Evolutionary conservation across 371 early-diverging fungal species (phyloP).

Genomic region (Conidiobolus incongruus): DNA sequence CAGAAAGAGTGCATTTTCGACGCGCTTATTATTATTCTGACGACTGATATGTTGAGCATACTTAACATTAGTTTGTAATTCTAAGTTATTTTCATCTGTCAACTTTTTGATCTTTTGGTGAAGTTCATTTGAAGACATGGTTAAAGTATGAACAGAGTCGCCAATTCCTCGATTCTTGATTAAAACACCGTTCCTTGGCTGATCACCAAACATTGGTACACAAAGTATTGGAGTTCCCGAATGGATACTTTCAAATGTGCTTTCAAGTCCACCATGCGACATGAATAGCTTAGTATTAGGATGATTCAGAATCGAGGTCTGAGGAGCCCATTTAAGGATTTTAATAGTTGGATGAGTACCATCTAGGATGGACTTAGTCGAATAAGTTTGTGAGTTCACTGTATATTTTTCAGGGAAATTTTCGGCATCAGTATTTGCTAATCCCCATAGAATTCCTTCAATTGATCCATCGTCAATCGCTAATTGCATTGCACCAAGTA

Average conservation of each 20-base stretch:
- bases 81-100: neutral
- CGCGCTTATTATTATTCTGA: neutral
- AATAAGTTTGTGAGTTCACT: neutral
- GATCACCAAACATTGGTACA: conserved; percentile 2
- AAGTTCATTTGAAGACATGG: neutral
- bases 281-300: conserved; percentile 1
- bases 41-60: neutral
- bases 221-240: conserved; percentile 3
- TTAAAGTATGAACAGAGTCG: neutral
- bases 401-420: neutral
- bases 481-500: neutral
- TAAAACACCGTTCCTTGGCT: neutral
- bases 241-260: conserved; percentile 2
- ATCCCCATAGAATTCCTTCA: conserved; percentile 4
- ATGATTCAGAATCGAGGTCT: conserved; percentile 1
- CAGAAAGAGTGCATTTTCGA: neutral
- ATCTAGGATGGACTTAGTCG: neutral
- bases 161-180: neutral
- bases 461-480: neutral
- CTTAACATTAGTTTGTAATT: neutral
- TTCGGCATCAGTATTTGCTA: neutral
- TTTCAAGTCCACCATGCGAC: conserved; percentile 4
- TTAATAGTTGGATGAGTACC: neutral
- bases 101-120: neutral
- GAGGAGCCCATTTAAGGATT: too few species aligned